These are phyloP conservation scores for Zizania latifolia DNA, from an alignment of 176 grass and related monocot species.

Conservation along the genomic window DNA sequence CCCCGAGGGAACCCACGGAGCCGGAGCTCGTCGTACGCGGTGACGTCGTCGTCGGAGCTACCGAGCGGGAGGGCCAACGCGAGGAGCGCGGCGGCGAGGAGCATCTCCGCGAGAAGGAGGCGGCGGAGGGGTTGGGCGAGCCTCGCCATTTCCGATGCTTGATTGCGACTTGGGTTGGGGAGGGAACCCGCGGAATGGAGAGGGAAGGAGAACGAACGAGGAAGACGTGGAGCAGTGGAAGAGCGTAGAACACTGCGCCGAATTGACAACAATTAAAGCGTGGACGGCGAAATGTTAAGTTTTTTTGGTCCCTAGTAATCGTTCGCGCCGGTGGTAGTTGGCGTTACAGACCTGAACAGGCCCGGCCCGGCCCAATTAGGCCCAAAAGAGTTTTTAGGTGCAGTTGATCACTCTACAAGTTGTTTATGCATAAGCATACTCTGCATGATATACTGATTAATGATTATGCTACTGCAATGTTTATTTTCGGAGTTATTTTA, in stretches of 20 bases:
- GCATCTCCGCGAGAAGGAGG: not conserved
- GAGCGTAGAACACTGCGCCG: not conserved
- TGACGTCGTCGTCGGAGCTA: conserved; percentile 21
- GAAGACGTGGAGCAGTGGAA: conserved; percentile 13
- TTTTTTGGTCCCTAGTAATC: not conserved
- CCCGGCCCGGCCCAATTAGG: not conserved
- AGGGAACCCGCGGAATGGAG: not conserved
- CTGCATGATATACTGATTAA: too few species aligned
- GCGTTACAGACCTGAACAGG: too few species aligned
- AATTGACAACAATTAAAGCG: not conserved
- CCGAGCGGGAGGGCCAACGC: conserved; percentile 4
- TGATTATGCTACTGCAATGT: not conserved
- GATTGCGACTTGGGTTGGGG: not conserved
- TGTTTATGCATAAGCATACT: too few species aligned
- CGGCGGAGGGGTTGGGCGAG: not conserved
- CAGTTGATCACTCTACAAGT: too few species aligned
- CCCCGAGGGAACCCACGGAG: conserved; percentile 43
- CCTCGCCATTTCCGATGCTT: conserved; percentile 17
- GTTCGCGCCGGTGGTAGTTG: too few species aligned
- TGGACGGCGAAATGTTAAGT: not conserved
- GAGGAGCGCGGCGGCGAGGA: conserved; percentile 23
- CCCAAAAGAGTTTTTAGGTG: too few species aligned
- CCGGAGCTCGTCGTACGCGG: conserved; percentile 51
- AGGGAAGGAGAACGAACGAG: too few species aligned
- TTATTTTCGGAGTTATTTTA: not conserved